phyloP scores from a whole-genome alignment of 2,329 filamentous ascomycete species.

The Pyrenochaeta sp. region DNA sequence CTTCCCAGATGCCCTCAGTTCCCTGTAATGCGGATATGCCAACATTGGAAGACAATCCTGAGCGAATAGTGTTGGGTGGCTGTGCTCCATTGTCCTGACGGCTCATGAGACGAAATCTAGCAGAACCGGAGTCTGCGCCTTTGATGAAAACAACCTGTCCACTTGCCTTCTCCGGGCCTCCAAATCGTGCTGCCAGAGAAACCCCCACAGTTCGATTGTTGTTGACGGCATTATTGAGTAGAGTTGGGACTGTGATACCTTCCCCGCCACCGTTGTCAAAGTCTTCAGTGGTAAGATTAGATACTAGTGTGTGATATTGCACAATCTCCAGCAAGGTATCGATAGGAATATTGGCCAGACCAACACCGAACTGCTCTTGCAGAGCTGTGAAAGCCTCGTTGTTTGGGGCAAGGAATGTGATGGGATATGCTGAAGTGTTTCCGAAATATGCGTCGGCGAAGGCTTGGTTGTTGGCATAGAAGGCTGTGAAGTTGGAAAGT shows the following conservation, averaged over 20 bases:
- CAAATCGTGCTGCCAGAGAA: slow-evolving; percentile 21
- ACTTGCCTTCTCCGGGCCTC: slow-evolving; percentile 12
- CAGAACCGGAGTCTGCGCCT: slow-evolving; percentile 5
- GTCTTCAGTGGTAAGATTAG: slow-evolving; percentile 17
- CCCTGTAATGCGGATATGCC: slow-evolving; percentile 17
- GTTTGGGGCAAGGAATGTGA: slow-evolving; percentile 31
- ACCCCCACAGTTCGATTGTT: slow-evolving; percentile 26
- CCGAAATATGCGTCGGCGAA: slow-evolving; percentile 22
- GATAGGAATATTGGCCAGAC: slow-evolving; percentile 15
- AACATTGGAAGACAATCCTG: slow-evolving; percentile 23
- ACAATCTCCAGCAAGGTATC: slow-evolving; percentile 18
- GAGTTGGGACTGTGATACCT: slow-evolving; percentile 22
- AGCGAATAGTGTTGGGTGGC: slow-evolving; percentile 13
- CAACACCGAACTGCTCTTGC: slow-evolving; percentile 8
- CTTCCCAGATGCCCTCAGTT: slow-evolving; percentile 22
- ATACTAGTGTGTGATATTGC: slow-evolving; percentile 29
- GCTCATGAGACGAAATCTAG: slow-evolving; percentile 17
- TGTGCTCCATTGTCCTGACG: slow-evolving; percentile 13
- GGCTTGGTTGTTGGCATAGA: slow-evolving; percentile 22
- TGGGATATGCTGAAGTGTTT: slow-evolving; percentile 23
- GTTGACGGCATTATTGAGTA: slow-evolving; percentile 16
- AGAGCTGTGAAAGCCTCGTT: slow-evolving; percentile 26
- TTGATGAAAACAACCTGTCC: slow-evolving; percentile 34
- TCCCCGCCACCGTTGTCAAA: slow-evolving; percentile 6
- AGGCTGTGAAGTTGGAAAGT: slow-evolving; percentile 32